A percentile compares a stretch with the other conserved stretches of the same genome.
These are phyloP conservation scores for Neonectria magnoliae DNA, from an alignment of 2,329 filamentous ascomycete species.

Conservation along the genomic window DNA sequence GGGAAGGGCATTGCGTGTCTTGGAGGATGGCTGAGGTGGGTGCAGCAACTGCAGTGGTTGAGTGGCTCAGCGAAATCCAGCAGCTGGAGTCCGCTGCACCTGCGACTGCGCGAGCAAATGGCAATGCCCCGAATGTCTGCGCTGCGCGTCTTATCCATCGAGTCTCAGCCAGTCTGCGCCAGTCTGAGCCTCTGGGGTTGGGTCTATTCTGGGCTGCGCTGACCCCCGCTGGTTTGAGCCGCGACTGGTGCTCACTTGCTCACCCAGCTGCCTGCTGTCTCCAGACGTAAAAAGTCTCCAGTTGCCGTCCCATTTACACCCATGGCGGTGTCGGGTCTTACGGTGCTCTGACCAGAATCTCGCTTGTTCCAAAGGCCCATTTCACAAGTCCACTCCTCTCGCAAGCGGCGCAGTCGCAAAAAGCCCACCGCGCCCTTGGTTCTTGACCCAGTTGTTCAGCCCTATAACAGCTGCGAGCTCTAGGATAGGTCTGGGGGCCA, in stretches of 20 bases:
- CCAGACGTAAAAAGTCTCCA: constrained; percentile 22
- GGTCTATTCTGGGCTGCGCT: constrained; percentile 30
- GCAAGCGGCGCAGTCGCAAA: constrained; percentile 23
- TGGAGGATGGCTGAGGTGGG: constrained; percentile 22
- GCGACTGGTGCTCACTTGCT: constrained; percentile 22
- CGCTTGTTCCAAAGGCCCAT: constrained; percentile 3
- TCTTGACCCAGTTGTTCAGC: constrained; percentile 39
- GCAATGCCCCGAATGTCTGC: constrained; percentile 13
- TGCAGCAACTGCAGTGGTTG: constrained; percentile 18
- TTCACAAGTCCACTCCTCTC: constrained; percentile 23
- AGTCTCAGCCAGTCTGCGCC: constrained; percentile 24
- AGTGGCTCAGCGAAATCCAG: constrained; percentile 28
- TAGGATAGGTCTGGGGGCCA: constrained; percentile 19
- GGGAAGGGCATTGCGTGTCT: constrained; percentile 21
- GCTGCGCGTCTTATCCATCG: constrained; percentile 24
- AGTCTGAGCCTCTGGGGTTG: not conserved
- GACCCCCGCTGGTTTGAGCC: constrained; percentile 16
- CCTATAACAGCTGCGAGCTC: constrained; percentile 32
- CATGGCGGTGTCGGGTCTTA: constrained; percentile 10
- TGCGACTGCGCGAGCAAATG: constrained; percentile 21
- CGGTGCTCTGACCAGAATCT: constrained; percentile 13
- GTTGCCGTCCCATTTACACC: constrained; percentile 21
- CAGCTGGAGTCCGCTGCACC: constrained; percentile 23
- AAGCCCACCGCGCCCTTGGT: constrained; percentile 20
- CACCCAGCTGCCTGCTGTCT: constrained; percentile 13